phyloP scores from a whole-genome alignment of 805 yeast species.

The Nakazawaea sp. region DNA sequence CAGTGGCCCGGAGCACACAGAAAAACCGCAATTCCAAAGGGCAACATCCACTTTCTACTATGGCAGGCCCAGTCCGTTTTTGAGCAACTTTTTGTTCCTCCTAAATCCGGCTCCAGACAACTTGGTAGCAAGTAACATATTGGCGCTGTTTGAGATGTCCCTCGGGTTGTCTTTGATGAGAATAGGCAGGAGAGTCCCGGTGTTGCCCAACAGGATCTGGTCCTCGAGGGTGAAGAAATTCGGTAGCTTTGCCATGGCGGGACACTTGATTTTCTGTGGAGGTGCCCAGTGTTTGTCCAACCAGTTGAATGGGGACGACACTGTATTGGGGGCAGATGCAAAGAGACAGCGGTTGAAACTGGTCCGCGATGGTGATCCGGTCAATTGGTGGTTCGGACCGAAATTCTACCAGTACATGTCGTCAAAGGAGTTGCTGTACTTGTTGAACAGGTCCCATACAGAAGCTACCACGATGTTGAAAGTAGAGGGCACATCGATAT shows the following conservation, averaged over 20 bases:
- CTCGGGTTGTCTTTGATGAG: constrained; percentile 14
- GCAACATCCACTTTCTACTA: not conserved
- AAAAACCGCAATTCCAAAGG: not conserved
- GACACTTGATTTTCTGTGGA: constrained; percentile 15
- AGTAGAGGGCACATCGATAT: not conserved
- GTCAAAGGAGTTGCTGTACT: constrained; percentile 1
- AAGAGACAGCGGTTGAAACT: constrained; percentile 28
- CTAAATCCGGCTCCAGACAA: constrained; percentile 26
- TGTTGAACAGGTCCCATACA: constrained; percentile 1
- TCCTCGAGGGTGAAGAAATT: constrained; percentile 2
- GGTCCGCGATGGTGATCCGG: constrained; percentile 28
- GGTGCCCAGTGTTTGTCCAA: constrained; percentile 12
- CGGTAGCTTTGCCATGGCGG: constrained; percentile 10
- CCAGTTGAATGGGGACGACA: constrained; percentile 9
- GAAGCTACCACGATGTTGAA: not conserved
- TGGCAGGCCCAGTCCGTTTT: constrained; percentile 7
- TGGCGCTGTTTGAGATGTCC: constrained; percentile 21
- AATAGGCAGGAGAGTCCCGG: constrained; percentile 12
- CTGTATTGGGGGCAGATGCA: constrained; percentile 27
- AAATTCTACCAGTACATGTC: constrained; percentile 38
- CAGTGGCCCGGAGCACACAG: not conserved
- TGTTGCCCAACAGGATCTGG: not conserved
- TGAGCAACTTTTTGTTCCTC: constrained; percentile 5
- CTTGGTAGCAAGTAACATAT: constrained; percentile 15
- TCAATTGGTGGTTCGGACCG: constrained; percentile 47